Conservation (phyloP, 176 grass and related monocot genomes). For the Musa schizocarpa region DNA sequence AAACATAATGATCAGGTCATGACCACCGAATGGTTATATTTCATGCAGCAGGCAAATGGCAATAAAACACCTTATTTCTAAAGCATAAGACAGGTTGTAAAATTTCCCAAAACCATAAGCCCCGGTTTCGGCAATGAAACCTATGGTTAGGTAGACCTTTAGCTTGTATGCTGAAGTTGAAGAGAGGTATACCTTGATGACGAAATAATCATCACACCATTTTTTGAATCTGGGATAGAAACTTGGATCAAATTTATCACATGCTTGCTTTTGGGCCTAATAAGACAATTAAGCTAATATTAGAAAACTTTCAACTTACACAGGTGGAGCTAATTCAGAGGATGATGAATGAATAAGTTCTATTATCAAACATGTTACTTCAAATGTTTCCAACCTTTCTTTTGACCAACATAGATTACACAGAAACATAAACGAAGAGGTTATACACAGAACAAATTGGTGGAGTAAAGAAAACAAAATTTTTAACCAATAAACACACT, state of each 20-base stretch:
- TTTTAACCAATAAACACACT: background rate
- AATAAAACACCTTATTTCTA: too few relatives aligned
- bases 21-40: too few relatives aligned
- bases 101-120: too few relatives aligned
- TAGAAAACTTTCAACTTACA: background rate
- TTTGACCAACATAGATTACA: too few relatives aligned
- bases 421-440: too few relatives aligned
- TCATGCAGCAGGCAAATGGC: too few relatives aligned
- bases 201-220: conserved; percentile 99
- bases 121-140: too few relatives aligned
- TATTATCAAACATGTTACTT: background rate
- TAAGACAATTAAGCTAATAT: conserved; percentile 4
- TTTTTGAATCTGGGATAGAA: conserved; percentile 98
- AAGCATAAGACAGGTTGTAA: too few relatives aligned
- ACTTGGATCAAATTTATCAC: conserved; percentile 89
- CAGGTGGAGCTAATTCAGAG: background rate
- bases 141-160: too few relatives aligned
- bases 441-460: too few relatives aligned
- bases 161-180: background rate
- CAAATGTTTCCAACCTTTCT: too few relatives aligned
- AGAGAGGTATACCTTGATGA: conserved; percentile 61
- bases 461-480: background rate
- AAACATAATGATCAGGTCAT: too few relatives aligned
- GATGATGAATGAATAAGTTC: background rate
- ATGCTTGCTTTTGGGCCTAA: conserved; percentile 89